A percentile compares a stretch with the other conserved stretches of the same genome.
phyloP scores from a whole-genome alignment of 805 yeast species.

The Zygosaccharomyces siamensis region DNA sequence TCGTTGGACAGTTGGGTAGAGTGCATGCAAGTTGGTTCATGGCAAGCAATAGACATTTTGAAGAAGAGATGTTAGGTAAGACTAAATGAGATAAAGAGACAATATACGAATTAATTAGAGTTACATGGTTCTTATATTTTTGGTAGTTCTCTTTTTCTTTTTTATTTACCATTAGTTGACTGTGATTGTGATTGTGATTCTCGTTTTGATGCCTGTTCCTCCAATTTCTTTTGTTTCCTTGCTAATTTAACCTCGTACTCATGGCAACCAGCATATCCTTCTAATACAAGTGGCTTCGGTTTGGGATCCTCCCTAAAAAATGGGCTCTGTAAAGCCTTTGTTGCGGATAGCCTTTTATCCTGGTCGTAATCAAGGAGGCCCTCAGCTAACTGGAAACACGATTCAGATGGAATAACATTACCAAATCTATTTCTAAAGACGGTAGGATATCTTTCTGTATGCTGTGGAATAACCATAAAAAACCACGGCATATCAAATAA shows the following conservation, averaged over 20 bases:
- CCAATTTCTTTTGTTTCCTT: constrained; percentile 45
- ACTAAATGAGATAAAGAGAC: constrained; percentile 6
- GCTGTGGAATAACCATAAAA: constrained; percentile 67
- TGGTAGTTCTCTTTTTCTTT: background rate
- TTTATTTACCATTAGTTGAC: constrained; percentile 6
- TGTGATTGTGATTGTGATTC: constrained; percentile 6
- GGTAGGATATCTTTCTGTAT: constrained; percentile 24
- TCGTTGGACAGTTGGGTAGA: constrained; percentile 33
- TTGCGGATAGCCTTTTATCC: constrained; percentile 56
- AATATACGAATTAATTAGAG: constrained; percentile 1
- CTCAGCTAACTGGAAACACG: constrained; percentile 60
- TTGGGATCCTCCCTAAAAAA: constrained; percentile 70
- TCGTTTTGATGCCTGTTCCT: constrained; percentile 14
- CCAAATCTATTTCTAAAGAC: constrained; percentile 43
- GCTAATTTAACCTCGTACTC: constrained; percentile 72
- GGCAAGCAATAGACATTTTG: constrained; percentile 28
- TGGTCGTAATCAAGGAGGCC: constrained; percentile 69
- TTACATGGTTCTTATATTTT: background rate
- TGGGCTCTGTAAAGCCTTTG: constrained; percentile 59
- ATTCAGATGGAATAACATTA: constrained; percentile 41
- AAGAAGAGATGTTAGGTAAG: constrained; percentile 24
- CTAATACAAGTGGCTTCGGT: constrained; percentile 53
- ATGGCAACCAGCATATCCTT: constrained; percentile 85
- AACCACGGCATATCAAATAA: constrained; percentile 87
- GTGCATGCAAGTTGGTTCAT: constrained; percentile 33